Conservation (phyloP, 305 asterid genomes). For the Petunia hybrid region DNA sequence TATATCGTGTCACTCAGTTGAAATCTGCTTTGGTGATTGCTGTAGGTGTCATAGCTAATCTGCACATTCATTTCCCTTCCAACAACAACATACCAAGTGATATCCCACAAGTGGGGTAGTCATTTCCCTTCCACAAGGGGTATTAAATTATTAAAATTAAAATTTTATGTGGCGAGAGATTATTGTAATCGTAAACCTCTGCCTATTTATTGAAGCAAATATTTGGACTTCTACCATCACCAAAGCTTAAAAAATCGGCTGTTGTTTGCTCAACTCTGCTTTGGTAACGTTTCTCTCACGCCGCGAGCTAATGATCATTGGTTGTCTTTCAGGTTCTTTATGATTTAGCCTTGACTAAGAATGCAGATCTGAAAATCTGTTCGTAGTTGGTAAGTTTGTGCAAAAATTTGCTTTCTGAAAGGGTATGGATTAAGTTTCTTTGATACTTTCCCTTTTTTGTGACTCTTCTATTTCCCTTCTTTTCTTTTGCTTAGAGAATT, state of each 20-base stretch:
- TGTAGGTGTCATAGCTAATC: slow-evolving; percentile 3
- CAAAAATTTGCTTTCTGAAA: background rate
- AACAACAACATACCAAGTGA: too few relatives aligned
- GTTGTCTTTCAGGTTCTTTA: slow-evolving; percentile 26
- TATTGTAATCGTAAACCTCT: background rate
- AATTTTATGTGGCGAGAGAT: background rate
- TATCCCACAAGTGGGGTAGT: too few relatives aligned
- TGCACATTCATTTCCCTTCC: background rate
- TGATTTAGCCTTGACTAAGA: slow-evolving; percentile 23
- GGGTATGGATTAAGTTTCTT: background rate
- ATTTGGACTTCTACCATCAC: background rate
- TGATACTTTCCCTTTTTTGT: background rate
- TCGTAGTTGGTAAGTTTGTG: slow-evolving; percentile 9
- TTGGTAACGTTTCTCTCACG: slow-evolving; percentile 1
- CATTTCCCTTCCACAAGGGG: background rate
- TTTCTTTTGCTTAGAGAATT: slow-evolving; percentile 3
- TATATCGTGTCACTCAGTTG: background rate
- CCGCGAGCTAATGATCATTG: background rate
- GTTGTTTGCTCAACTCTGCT: background rate
- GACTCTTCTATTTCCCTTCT: background rate
- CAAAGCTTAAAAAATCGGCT: slow-evolving; percentile 2
- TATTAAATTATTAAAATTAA: background rate
- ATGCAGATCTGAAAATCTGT: background rate
- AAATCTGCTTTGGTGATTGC: slow-evolving; percentile 7
- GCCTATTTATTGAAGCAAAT: background rate